Percentiles rank a stretch among this genome's conserved stretches.
These are phyloP conservation scores for Xylaria telfairii DNA, from an alignment of 495 filamentous ascomycete species.

Conservation along the genomic window DNA sequence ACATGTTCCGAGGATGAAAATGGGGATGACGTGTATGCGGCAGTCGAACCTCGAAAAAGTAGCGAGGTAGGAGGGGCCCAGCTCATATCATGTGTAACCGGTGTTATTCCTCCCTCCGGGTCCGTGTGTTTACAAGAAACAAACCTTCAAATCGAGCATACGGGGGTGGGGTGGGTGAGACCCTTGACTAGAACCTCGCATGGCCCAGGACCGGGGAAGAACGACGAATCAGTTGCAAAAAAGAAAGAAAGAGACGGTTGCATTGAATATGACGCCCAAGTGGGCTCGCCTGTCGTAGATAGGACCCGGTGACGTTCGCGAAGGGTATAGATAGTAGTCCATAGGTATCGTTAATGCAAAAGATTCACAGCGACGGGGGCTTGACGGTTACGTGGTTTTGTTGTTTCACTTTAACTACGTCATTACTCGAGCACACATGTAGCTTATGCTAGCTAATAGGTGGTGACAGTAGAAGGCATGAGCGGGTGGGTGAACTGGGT, in stretches of 20 bases:
- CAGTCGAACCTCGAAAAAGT: neutral
- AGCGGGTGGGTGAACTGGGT: no score
- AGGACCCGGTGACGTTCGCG: neutral
- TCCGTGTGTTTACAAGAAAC: neutral
- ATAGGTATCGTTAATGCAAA: neutral
- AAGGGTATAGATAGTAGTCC: neutral
- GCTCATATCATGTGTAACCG: neutral
- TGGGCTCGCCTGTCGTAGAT: neutral
- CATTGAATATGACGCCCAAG: neutral
- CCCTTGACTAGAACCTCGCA: neutral
- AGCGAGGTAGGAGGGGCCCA: neutral
- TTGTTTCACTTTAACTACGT: neutral
- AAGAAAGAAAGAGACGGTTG: neutral
- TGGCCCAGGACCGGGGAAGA: neutral
- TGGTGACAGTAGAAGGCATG: neutral
- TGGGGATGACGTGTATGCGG: neutral
- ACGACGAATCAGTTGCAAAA: neutral
- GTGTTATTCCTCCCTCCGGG: neutral
- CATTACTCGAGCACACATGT: neutral
- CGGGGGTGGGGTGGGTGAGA: neutral
- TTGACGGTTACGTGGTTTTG: neutral
- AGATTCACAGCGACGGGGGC: neutral
- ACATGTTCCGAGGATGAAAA: neutral
- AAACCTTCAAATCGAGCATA: neutral
- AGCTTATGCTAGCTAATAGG: neutral